A percentile compares a stretch with the other conserved stretches of the same genome.
Evolutionary conservation across 805 yeast genomes (phyloP).

Genomic region (Saccharomyces paradoxus): DNA sequence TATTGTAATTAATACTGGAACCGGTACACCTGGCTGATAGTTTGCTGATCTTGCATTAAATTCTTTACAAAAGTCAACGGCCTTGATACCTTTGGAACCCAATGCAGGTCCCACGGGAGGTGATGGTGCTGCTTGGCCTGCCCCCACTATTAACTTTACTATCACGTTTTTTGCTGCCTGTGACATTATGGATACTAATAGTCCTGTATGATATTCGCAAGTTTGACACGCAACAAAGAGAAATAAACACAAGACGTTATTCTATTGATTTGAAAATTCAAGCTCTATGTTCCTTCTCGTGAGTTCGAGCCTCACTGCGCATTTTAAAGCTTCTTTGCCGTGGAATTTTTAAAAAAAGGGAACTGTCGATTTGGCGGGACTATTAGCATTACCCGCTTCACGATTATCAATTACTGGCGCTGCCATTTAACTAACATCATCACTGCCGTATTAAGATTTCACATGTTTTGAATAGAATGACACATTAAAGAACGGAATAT

Average conservation of each 20-base stretch:
- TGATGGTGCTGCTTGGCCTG: slow-evolving; percentile 96
- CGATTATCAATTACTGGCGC: background rate
- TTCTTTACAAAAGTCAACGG: slow-evolving; percentile 96
- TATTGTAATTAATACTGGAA: slow-evolving; percentile 77
- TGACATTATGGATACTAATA: slow-evolving; percentile 17
- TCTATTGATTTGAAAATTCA: background rate
- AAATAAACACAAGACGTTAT: background rate
- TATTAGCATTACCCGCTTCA: background rate
- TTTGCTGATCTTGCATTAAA: slow-evolving; percentile 94
- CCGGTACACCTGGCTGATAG: slow-evolving; percentile 76
- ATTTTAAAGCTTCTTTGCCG: background rate
- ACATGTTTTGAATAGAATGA: background rate
- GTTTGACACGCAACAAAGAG: background rate
- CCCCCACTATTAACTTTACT: slow-evolving; percentile 87
- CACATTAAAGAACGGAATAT: background rate
- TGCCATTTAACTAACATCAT: background rate
- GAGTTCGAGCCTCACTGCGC: background rate
- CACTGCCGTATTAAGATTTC: background rate
- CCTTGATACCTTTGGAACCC: slow-evolving; percentile 97
- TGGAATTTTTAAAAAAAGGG: background rate
- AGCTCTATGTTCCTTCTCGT: background rate
- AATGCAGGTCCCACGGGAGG: slow-evolving; percentile 99
- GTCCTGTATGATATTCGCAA: background rate
- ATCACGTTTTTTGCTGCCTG: slow-evolving; percentile 49
- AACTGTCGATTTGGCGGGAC: background rate